Percentiles rank a stretch among this genome's conserved stretches.
phyloP scores from a whole-genome alignment of 495 filamentous ascomycete genomes.

The Lophiotrema nucula region DNA sequence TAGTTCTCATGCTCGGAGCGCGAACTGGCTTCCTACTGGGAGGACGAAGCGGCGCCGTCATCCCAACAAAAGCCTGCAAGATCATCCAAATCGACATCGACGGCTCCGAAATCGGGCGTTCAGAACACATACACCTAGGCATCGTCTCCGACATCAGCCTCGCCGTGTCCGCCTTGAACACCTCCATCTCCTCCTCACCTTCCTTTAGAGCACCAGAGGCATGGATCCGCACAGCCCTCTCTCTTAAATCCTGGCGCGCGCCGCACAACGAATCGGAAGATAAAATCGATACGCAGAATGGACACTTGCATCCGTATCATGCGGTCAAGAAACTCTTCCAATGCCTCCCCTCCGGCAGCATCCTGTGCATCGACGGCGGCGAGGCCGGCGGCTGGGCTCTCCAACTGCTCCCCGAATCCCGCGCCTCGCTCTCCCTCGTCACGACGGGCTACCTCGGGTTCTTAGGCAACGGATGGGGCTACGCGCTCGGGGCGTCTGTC shows the following conservation, averaged over 20 bases:
- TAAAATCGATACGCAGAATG: conserved; percentile 11
- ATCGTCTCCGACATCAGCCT: conserved; percentile 31
- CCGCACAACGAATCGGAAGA: conserved; percentile 23
- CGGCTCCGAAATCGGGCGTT: conserved; percentile 32
- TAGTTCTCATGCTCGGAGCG: conserved; percentile 30
- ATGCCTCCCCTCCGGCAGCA: conserved; percentile 17
- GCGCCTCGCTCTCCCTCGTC: conserved; percentile 21
- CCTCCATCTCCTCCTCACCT: background rate
- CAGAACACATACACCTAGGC: conserved; percentile 26
- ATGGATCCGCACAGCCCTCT: conserved; percentile 27
- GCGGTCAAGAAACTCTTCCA: conserved; percentile 28
- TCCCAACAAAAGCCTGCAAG: conserved; percentile 28
- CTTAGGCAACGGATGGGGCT: conserved; percentile 36
- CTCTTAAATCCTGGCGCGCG: conserved; percentile 11
- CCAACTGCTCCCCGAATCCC: conserved; percentile 16
- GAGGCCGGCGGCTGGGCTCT: conserved; percentile 31
- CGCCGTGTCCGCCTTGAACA: conserved; percentile 7
- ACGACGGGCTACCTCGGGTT: conserved; percentile 33
- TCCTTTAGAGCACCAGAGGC: conserved; percentile 13
- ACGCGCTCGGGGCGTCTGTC: conserved; percentile 29
- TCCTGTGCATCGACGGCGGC: conserved; percentile 35
- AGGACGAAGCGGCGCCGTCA: conserved; percentile 24
- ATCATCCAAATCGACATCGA: conserved; percentile 36
- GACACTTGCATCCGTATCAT: conserved; percentile 34
- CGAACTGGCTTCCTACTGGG: conserved; percentile 34